Evolutionary conservation across 495 filamentous ascomycete species (phyloP), one percentile per base, ranked within the genome.

Genomic region (Penicillium tannophilum): DNA sequence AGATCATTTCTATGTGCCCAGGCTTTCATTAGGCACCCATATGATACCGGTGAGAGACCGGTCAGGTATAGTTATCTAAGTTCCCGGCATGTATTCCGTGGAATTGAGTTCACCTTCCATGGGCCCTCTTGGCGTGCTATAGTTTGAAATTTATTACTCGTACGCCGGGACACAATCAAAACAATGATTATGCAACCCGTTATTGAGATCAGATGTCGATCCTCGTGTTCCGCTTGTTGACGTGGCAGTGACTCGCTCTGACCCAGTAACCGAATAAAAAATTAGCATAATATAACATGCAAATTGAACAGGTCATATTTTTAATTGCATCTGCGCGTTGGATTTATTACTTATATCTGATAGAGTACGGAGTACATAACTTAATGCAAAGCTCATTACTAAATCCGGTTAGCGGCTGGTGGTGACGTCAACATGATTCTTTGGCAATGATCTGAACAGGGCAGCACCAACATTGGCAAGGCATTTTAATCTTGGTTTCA

Each of bases 381-480:
- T 23, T 23, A 39, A 3, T 14, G n/a, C 20, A 20, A 58, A 68
- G 58, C 63, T 65, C n/a, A 60, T 58, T 68, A 52, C 59, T 30
- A 4, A 14, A 62, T 58, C 14, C 14, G 56, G 66, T 55, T 62
- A 69, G 66, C 17, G 44, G 41, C 57, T 35, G 16, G 17, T 55
- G 17, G 58, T 76, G 73, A 76, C 73, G 73, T 76, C 73, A 74
- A 56, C 30, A 73, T 76, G 73, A 76, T 66, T 51, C 26, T 17
- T 44, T 19, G 16, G 23, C 42, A 52, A 23, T 19, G 41, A 41
- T 30, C 30, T 41, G 63, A 66, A 66, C 64, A 56, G 52, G 64
- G 63, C 51, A 62, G 8, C 48, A 52, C 48, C 9, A 36, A 26
- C 8, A 45, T 28, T 35, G 45, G 45, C 53, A 45, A 7, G 30